These are phyloP conservation scores for Nannizzia gypsea DNA, from an alignment of 2,329 filamentous ascomycete species.

Conservation along the genomic window DNA sequence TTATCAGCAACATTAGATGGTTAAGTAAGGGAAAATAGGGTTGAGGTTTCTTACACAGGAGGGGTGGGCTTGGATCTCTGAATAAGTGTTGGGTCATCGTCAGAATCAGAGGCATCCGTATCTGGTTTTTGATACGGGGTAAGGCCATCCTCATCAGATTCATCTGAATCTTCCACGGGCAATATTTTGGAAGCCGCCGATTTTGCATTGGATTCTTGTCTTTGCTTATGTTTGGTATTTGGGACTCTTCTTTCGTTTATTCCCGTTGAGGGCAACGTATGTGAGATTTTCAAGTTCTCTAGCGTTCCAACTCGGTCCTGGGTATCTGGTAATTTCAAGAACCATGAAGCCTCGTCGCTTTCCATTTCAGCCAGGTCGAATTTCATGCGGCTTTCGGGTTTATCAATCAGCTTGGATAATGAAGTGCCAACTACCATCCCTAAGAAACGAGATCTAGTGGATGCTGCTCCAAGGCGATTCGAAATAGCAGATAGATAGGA, in stretches of 20 bases:
- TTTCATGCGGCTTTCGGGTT: slow-evolving; percentile 58
- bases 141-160: slow-evolving; percentile 55
- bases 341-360: slow-evolving; percentile 61
- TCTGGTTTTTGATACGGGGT: slow-evolving; percentile 73
- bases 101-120: slow-evolving; percentile 79
- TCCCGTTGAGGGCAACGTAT: slow-evolving; percentile 6
- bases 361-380: slow-evolving; percentile 75
- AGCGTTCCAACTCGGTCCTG: slow-evolving; percentile 53
- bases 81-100: slow-evolving; percentile 81
- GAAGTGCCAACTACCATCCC: slow-evolving; percentile 80
- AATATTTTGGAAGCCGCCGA: slow-evolving; percentile 33
- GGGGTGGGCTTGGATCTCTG: slow-evolving; percentile 69
- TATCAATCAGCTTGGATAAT: slow-evolving; percentile 52
- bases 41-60: slow-evolving; percentile 49
- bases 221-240: slow-evolving; percentile 8
- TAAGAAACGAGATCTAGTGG: slow-evolving; percentile 62
- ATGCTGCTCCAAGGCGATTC: slow-evolving; percentile 68
- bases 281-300: slow-evolving; percentile 34
- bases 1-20: slow-evolving; percentile 11
- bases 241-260: slow-evolving; percentile 6
- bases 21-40: slow-evolving; percentile 5
- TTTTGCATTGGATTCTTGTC: slow-evolving; percentile 6
- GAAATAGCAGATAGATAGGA: slow-evolving; percentile 68
- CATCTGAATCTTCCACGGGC: slow-evolving; percentile 47
- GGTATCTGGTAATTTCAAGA: slow-evolving; percentile 53